A percentile compares a stretch with the other conserved stretches of the same genome.
These are phyloP conservation scores for Eudorina sp. DNA, from an alignment of 139 green algal genomes.

Conservation along the genomic window DNA sequence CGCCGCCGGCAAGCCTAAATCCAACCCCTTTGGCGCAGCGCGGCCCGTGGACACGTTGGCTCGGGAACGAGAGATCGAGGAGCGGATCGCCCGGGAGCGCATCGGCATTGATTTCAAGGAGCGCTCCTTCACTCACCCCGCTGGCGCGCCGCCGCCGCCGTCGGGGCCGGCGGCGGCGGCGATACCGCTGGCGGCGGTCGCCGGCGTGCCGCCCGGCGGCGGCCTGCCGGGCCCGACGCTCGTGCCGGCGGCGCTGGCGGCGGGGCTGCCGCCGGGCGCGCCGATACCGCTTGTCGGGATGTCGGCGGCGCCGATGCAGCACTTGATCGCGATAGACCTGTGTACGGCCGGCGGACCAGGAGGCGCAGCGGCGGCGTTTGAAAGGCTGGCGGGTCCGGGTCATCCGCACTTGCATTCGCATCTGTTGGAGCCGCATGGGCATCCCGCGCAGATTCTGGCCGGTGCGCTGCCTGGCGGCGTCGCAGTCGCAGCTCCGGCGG, in stretches of 20 bases:
- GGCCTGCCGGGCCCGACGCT: background rate
- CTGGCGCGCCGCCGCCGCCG: background rate
- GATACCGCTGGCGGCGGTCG: background rate
- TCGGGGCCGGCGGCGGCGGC: background rate
- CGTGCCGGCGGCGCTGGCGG: background rate
- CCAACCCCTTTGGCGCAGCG: slow-evolving; percentile 53
- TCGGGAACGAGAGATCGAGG: slow-evolving; percentile 46
- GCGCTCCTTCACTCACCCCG: background rate
- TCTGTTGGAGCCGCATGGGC: background rate
- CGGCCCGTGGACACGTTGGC: slow-evolving; percentile 51
- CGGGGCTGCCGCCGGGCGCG: background rate
- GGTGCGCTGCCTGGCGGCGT: background rate
- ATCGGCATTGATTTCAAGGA: slow-evolving; percentile 31
- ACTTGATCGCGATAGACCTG: background rate
- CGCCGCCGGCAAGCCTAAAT: slow-evolving; percentile 34
- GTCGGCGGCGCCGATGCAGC: slow-evolving; percentile 4
- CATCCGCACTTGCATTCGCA: slow-evolving; percentile 22
- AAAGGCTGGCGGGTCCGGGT: slow-evolving; percentile 5
- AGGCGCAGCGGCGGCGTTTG: background rate
- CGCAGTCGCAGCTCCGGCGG: too few species aligned
- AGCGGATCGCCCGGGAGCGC: slow-evolving; percentile 34
- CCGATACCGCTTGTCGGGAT: background rate
- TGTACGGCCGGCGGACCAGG: background rate
- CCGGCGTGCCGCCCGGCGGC: background rate
- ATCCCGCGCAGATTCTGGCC: background rate